Evolutionary conservation across 306 rosid species (phyloP).

Genomic region (Arachis stenosperma): DNA sequence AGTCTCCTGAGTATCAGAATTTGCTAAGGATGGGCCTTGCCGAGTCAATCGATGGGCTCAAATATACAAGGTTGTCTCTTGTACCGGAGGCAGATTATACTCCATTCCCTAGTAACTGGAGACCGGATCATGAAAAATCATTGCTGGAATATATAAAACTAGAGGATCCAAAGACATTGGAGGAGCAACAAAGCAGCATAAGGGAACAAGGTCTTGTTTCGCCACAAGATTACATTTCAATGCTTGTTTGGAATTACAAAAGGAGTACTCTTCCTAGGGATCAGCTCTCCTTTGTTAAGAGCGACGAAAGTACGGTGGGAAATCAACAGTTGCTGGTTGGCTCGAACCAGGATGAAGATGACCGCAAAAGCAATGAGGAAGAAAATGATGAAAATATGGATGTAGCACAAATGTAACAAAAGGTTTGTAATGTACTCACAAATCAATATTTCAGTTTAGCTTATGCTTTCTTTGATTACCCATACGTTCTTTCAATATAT

Average conservation of each 20-base stretch:
- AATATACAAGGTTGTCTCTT: constrained; percentile 87
- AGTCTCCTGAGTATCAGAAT: constrained; percentile 91
- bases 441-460: background rate
- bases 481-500: constrained; percentile 13
- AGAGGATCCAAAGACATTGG: constrained; percentile 77
- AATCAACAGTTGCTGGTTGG: constrained; percentile 48
- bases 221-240: constrained; percentile 89
- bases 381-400: constrained; percentile 43
- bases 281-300: constrained; percentile 52
- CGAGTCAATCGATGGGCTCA: constrained; percentile 94
- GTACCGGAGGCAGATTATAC: constrained; percentile 93
- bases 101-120: constrained; percentile 86
- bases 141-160: constrained; percentile 80
- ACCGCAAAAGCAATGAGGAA: constrained; percentile 46
- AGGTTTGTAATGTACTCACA: constrained; percentile 36
- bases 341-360: constrained; percentile 50
- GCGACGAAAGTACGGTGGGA: constrained; percentile 33
- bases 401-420: constrained; percentile 49
- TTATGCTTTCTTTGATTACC: constrained; percentile 16
- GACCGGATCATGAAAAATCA: constrained; percentile 86
- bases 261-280: constrained; percentile 62
- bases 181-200: constrained; percentile 68
- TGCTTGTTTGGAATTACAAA: constrained; percentile 99
- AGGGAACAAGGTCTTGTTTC: constrained; percentile 83
- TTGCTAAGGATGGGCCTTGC: constrained; percentile 94